Evolutionary conservation across 768 basidiomycete species (phyloP).

Genomic region (Favolaschia claudopus): DNA sequence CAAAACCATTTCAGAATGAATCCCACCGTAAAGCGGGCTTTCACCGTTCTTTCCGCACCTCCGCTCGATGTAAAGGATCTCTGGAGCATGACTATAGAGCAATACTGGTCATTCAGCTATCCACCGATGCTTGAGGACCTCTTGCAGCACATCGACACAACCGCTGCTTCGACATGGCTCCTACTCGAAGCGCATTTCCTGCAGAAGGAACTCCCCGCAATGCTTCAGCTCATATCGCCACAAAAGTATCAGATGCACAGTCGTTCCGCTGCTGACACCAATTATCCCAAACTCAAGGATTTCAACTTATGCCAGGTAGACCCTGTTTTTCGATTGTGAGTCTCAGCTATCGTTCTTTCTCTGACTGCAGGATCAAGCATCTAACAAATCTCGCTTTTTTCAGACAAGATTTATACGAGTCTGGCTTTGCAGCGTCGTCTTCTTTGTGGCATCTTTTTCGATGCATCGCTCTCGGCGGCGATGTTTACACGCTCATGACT

Average conservation of each 20-base stretch:
- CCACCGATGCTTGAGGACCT: conserved; percentile 3
- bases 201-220: neutral
- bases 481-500: neutral
- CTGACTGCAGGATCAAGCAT: too few relatives aligned
- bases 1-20: neutral
- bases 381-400: neutral
- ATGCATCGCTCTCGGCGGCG: conserved; percentile 16
- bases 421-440: neutral
- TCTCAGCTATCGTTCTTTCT: too few relatives aligned
- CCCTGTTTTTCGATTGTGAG: neutral
- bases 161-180: neutral
- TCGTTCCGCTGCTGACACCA: conserved; percentile 1
- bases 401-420: neutral
- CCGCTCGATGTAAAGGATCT: neutral
- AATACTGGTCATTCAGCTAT: conserved; percentile 8
- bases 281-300: conserved; percentile 7
- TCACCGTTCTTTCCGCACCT: neutral
- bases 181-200: conserved; percentile 17
- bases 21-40: neutral
- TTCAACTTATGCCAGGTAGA: neutral
- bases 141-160: conserved; percentile 2
- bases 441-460: conserved; percentile 18
- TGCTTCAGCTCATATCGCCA: conserved; percentile 3
- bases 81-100: neutral
- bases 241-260: conserved; percentile 3